Evolutionary conservation across 495 filamentous ascomycete species (phyloP), one percentile per base, ranked within the genome.

Genomic region (Beverwykella pulmonaria): DNA sequence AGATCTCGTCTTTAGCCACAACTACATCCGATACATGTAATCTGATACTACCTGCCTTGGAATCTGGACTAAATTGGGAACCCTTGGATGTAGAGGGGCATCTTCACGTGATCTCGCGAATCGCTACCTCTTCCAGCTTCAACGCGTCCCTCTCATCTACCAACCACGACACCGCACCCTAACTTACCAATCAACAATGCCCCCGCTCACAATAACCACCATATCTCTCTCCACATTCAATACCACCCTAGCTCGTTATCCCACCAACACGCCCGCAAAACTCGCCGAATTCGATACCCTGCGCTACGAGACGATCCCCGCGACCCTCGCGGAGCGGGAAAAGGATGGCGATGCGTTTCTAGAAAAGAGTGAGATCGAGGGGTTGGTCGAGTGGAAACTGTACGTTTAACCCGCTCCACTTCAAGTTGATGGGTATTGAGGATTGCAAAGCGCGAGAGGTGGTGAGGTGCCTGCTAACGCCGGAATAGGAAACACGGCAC

Each of bases 381-480:
- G 58, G 14, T 61, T 92, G n/a, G 83, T 91, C 53, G 84, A 89
- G 59, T 93, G 90, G 90, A 93, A 92, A 77, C 75, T 90, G 88
- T 92, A 81, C 72, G 87, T 56, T 25, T 25, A 17, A 27, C n/a
- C n/a, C n/a, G 2, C 47, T 49, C 44, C 26, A 9, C 32, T 12
- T 34, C 32, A 34, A 12, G 32, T 34, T 34, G 12, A n/a, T n/a
- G n/a, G n/a, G n/a, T n/a, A n/a, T n/a, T n/a, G n/a, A n/a, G n/a
- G n/a, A n/a, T n/a, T n/a, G n/a, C n/a, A n/a, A n/a, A n/a, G n/a
- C n/a, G n/a, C n/a, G n/a, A n/a, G n/a, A n/a, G n/a, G 32, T 1
- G 3, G 15, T 14, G 25, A 23, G 1, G 10, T 30, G 20, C 19
- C 12, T 5, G 12, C 12, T 34, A 12, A 5, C 32, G 32, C 32